Percentiles rank a stretch among this genome's conserved stretches.
These are phyloP conservation scores for Ascobolus immersus DNA, from an alignment of 495 filamentous ascomycete genomes.

Conservation along the genomic window DNA sequence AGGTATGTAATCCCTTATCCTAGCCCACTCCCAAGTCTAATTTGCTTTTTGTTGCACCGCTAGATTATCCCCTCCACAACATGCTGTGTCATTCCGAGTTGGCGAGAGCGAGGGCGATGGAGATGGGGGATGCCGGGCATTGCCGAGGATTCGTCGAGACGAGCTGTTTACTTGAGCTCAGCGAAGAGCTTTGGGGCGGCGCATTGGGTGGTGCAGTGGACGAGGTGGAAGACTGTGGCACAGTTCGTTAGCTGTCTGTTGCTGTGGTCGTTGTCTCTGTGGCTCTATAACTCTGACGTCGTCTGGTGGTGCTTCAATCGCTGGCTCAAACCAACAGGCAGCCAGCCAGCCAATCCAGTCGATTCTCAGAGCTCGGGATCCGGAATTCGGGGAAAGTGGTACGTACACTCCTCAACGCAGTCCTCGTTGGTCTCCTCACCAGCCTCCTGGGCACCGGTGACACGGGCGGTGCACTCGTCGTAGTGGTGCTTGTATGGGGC, in stretches of 20 bases:
- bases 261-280: no score
- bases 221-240: slow-evolving; percentile 74
- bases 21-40: no score
- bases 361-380: background rate
- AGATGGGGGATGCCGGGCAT: no score
- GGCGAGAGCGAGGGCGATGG: no score
- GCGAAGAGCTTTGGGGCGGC: slow-evolving; percentile 90
- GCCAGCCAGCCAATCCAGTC: background rate
- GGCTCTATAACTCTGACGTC: no score
- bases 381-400: slow-evolving; percentile 1
- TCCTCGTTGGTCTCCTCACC: slow-evolving; percentile 53
- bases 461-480: slow-evolving; percentile 89
- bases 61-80: no score
- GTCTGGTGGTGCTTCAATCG: no score
- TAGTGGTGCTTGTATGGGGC: slow-evolving; percentile 82
- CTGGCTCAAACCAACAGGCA: no score
- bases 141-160: no score
- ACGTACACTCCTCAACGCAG: slow-evolving; percentile 97
- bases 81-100: no score
- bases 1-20: no score
- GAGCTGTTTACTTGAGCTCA: slow-evolving; percentile 65
- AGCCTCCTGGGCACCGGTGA: slow-evolving; percentile 43
- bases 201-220: slow-evolving; percentile 73
- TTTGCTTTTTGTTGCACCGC: no score
- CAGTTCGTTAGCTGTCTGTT: slow-evolving; percentile 7